These are phyloP conservation scores for Tetracladium marchalianum DNA, from an alignment of 495 filamentous ascomycete genomes.

Conservation along the genomic window DNA sequence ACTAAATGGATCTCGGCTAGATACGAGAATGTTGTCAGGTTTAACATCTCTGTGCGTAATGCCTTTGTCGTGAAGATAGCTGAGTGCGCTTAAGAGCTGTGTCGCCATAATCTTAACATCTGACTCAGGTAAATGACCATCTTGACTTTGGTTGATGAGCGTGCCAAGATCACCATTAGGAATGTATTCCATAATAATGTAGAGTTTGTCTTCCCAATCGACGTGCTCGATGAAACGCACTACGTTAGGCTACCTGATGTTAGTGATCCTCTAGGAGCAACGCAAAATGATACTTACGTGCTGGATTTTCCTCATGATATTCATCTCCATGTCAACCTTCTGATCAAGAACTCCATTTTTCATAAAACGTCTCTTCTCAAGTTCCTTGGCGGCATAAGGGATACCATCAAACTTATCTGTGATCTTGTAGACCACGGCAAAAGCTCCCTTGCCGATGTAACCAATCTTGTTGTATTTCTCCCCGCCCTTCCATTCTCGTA, in stretches of 20 bases:
- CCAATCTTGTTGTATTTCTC: constrained; percentile 71
- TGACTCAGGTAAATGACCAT: constrained; percentile 51
- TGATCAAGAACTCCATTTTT: constrained; percentile 76
- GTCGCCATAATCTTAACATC: constrained; percentile 58
- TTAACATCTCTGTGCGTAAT: constrained; percentile 98
- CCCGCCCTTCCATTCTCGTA: constrained; percentile 66
- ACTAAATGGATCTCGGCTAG: constrained; percentile 55
- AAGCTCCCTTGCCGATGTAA: constrained; percentile 82
- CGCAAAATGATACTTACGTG: constrained; percentile 51
- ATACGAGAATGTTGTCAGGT: constrained; percentile 90
- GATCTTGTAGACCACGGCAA: constrained; percentile 83
- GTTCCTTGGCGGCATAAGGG: constrained; percentile 80
- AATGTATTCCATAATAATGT: constrained; percentile 97
- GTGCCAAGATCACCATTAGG: constrained; percentile 72
- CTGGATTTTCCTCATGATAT: constrained; percentile 72
- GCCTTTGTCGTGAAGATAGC: constrained; percentile 74
- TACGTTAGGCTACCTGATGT: constrained; percentile 64
- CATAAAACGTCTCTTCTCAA: constrained; percentile 81
- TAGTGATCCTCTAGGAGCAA: constrained; percentile 7
- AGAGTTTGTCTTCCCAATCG: constrained; percentile 66
- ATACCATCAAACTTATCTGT: constrained; percentile 69
- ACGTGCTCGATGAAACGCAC: constrained; percentile 82
- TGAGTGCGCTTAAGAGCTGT: constrained; percentile 72
- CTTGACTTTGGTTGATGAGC: constrained; percentile 42
- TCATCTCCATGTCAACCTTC: constrained; percentile 90